Conservation (phyloP, 352 stramenopile genomes). For the Lagenidium giganteum region DNA sequence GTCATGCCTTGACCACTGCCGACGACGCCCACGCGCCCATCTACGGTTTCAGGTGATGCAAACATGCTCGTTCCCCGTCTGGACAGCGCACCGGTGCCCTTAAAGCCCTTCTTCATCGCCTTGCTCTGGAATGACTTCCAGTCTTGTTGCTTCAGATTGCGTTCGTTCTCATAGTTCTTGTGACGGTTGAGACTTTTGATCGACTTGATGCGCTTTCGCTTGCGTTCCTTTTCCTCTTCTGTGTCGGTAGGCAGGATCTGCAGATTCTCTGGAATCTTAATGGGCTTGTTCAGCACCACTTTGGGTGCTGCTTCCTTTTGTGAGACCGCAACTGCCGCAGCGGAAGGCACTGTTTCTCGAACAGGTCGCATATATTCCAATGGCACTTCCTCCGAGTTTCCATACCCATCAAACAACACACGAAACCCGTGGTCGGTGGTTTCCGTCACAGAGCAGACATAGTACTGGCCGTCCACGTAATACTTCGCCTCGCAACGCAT, state of each 20-base stretch:
- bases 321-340: constrained; percentile 17
- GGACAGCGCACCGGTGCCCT: constrained; percentile 68
- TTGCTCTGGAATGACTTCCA: constrained; percentile 87
- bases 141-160: constrained; percentile 79
- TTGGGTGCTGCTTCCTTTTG: constrained; percentile 15
- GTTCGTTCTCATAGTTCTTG: constrained; percentile 80
- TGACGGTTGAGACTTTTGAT: constrained; percentile 86
- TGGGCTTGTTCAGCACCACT: constrained; percentile 53
- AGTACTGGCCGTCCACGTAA: constrained; percentile 74
- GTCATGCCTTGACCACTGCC: constrained; percentile 88
- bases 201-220: constrained; percentile 74
- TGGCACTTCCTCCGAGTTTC: constrained; percentile 88
- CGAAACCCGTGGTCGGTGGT: constrained; percentile 71
- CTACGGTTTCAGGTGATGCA: constrained; percentile 74
- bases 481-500: constrained; percentile 76
- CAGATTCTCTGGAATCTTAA: constrained; percentile 85
- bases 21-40: constrained; percentile 83
- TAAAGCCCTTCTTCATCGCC: constrained; percentile 65
- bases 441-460: constrained; percentile 60
- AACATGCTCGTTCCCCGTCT: constrained; percentile 88
- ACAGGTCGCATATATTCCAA: constrained; percentile 77
- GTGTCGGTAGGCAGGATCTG: constrained; percentile 77
- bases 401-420: constrained; percentile 86
- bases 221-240: constrained; percentile 83
- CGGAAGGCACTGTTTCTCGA: neutral